These are phyloP conservation scores for Gyrodon lividus DNA, from an alignment of 768 basidiomycete species.

Conservation along the genomic window DNA sequence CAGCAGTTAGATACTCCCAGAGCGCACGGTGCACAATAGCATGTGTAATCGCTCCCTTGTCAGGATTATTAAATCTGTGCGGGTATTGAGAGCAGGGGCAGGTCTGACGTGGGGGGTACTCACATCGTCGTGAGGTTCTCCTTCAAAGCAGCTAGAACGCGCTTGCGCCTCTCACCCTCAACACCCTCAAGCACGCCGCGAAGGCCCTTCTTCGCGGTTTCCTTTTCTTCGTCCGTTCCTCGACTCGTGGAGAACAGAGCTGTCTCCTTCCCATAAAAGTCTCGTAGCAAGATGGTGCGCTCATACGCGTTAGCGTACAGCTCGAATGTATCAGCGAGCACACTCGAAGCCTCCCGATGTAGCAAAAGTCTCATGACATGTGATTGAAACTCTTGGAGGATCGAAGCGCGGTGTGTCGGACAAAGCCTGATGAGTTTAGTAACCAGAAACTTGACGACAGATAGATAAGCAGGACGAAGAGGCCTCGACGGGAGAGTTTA, in stretches of 20 bases:
- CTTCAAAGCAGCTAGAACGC: conserved; percentile 67
- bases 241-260: conserved; percentile 59
- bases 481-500: conserved; percentile 28
- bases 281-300: conserved; percentile 72
- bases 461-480: not conserved
- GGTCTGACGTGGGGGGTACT: conserved; percentile 23
- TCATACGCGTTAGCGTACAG: conserved; percentile 85
- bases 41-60: conserved; percentile 86
- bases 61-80: conserved; percentile 85
- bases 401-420: conserved; percentile 69
- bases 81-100: conserved; percentile 1
- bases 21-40: conserved; percentile 84
- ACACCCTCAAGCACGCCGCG: conserved; percentile 63
- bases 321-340: conserved; percentile 87
- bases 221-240: conserved; percentile 63
- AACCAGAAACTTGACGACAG: conserved; percentile 61
- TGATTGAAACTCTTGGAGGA: conserved; percentile 77
- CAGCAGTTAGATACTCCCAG: conserved; percentile 77
- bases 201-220: conserved; percentile 63
- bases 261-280: conserved; percentile 91
- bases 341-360: conserved; percentile 80
- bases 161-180: conserved; percentile 61
- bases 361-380: conserved; percentile 74
- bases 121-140: conserved; percentile 77
- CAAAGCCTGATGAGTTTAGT: conserved; percentile 77